A percentile compares a stretch with the other conserved stretches of the same genome.
These are phyloP conservation scores for Aphanomyces stellatus DNA, from an alignment of 352 stramenopile species.

Conservation along the genomic window DNA sequence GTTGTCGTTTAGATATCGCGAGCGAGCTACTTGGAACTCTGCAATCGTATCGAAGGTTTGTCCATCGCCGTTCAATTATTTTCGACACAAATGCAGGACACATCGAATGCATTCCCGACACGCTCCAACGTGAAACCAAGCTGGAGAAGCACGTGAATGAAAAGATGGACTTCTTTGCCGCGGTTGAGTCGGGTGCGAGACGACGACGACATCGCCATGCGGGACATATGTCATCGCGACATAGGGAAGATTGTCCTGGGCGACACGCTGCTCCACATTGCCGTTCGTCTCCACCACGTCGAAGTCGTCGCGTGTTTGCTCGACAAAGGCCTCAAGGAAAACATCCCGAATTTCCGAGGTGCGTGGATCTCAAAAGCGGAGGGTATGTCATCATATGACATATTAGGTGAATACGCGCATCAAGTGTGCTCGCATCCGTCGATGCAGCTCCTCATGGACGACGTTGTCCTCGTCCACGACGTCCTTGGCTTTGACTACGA, in stretches of 20 bases:
- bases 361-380: not conserved
- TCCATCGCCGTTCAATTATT: not conserved
- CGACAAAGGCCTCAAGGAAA: slow-evolving; percentile 1
- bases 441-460: slow-evolving; percentile 40
- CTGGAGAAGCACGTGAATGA: slow-evolving; percentile 47
- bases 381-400: no score
- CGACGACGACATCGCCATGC: no score
- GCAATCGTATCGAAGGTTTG: slow-evolving; percentile 42
- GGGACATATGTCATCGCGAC: no score
- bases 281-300: slow-evolving; percentile 42
- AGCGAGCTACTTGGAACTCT: slow-evolving; percentile 68
- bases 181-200: slow-evolving; percentile 42
- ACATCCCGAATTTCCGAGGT: slow-evolving; percentile 18
- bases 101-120: slow-evolving; percentile 52
- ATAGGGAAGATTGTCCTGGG: slow-evolving; percentile 39
- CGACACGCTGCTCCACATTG: slow-evolving; percentile 65
- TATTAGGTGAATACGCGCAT: not conserved
- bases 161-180: slow-evolving; percentile 70
- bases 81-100: not conserved
- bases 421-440: slow-evolving; percentile 9
- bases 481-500: slow-evolving; percentile 51
- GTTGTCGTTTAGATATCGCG: slow-evolving; percentile 46
- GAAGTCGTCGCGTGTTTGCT: slow-evolving; percentile 48
- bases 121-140: slow-evolving; percentile 39
- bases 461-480: slow-evolving; percentile 48